Percentiles rank a stretch among this genome's conserved stretches.
Conservation (phyloP, 2,329 filamentous ascomycete species). For the Pseudonectria buxi region DNA sequence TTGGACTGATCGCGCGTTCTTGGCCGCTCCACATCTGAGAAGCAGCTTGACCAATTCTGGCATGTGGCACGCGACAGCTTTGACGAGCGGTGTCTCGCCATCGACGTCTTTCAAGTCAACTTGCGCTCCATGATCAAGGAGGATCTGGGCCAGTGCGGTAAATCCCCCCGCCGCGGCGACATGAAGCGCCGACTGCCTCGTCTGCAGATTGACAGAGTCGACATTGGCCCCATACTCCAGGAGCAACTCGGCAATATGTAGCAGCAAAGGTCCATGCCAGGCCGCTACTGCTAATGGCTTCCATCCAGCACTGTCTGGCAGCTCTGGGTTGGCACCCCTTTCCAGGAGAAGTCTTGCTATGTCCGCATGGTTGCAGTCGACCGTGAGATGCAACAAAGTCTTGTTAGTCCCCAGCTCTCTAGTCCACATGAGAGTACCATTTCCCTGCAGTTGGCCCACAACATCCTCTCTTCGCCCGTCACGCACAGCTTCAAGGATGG, state of each 20-base stretch:
- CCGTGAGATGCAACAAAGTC: slow-evolving; percentile 1
- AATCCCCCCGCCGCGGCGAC: slow-evolving; percentile 1
- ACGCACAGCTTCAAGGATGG: too few relatives aligned
- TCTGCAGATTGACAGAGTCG: background rate
- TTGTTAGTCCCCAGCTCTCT: background rate
- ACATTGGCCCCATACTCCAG: slow-evolving; percentile 2
- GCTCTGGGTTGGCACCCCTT: slow-evolving; percentile 1
- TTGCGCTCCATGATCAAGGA: slow-evolving; percentile 1
- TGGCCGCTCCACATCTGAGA: slow-evolving; percentile 1
- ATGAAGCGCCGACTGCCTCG: slow-evolving; percentile 1
- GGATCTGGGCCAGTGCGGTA: background rate
- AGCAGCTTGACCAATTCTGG: slow-evolving; percentile 1
- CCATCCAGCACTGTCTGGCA: background rate
- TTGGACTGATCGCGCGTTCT: background rate
- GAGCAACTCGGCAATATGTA: background rate
- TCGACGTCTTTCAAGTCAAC: slow-evolving; percentile 1
- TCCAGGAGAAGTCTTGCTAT: slow-evolving; percentile 1
- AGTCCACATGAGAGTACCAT: too few relatives aligned
- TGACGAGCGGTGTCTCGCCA: slow-evolving; percentile 2
- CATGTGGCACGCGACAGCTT: background rate
- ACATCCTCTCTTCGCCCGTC: too few relatives aligned
- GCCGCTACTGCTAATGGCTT: slow-evolving; percentile 1
- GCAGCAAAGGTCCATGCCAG: background rate
- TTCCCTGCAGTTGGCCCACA: too few relatives aligned
- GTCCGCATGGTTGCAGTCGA: background rate